phyloP scores from a whole-genome alignment of 441 rosid genomes.

The Pelargonium myrrhifolium region DNA sequence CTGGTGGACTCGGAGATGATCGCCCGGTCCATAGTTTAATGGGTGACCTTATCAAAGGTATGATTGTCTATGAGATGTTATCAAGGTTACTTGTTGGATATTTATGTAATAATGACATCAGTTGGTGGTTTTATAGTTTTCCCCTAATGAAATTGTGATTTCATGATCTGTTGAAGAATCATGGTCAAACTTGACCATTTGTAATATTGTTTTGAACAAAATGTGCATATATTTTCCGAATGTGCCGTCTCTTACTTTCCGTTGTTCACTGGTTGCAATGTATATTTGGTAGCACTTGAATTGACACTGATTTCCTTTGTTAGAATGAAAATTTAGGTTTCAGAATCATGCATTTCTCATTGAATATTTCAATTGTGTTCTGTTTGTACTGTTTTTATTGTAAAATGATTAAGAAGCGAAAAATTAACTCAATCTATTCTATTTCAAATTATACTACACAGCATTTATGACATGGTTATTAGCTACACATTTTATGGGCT shows the following conservation, averaged over 20 bases:
- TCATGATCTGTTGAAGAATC: not conserved
- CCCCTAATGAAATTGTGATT: not conserved
- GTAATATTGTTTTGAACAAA: not conserved
- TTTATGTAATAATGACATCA: not conserved
- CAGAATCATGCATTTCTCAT: not conserved
- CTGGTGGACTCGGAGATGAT: slow-evolving; percentile 76
- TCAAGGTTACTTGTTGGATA: not conserved
- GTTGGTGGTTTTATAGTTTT: not conserved
- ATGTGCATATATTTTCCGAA: not conserved
- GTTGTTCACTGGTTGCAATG: not conserved
- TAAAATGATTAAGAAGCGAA: not conserved
- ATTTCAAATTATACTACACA: not conserved
- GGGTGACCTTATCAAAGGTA: slow-evolving; percentile 96
- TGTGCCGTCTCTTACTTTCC: not conserved
- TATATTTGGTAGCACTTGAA: not conserved
- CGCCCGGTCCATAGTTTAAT: slow-evolving; percentile 75
- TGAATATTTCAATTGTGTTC: not conserved
- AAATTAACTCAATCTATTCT: not conserved
- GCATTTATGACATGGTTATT: not conserved
- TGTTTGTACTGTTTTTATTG: not conserved
- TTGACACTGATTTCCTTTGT: not conserved
- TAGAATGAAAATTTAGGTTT: not conserved
- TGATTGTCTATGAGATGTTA: slow-evolving; percentile 4
- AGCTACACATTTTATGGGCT: not conserved
- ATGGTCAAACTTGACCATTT: not conserved